A percentile compares a stretch with the other conserved stretches of the same genome.
Evolutionary conservation across 2,329 filamentous ascomycete species (phyloP).

Genomic region (Cylindrodendrum hubeiense): DNA sequence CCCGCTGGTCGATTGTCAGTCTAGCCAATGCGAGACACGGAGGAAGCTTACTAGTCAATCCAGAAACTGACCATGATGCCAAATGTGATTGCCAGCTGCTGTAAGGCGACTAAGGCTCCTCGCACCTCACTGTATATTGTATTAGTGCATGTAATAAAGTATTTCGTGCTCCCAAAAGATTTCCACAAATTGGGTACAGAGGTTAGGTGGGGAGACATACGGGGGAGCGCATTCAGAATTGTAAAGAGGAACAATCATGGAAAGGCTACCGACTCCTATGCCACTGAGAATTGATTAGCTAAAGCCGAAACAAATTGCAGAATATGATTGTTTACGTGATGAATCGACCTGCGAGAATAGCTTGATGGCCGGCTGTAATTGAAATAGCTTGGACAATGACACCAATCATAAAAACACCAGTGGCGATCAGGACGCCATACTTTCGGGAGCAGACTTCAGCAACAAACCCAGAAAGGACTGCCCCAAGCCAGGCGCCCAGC

Average conservation of each 20-base stretch:
- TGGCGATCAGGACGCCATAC: constrained; percentile 75
- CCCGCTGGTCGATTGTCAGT: constrained; percentile 51
- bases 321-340: constrained; percentile 63
- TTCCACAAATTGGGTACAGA: neutral
- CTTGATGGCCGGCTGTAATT: constrained; percentile 64
- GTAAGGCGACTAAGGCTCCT: constrained; percentile 59
- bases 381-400: constrained; percentile 77
- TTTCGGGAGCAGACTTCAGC: constrained; percentile 78
- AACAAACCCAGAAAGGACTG: constrained; percentile 77
- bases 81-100: constrained; percentile 69
- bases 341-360: constrained; percentile 79
- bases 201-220: constrained; percentile 29
- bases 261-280: constrained; percentile 77
- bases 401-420: constrained; percentile 76
- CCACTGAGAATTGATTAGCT: constrained; percentile 51
- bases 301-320: neutral
- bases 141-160: constrained; percentile 1
- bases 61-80: constrained; percentile 76
- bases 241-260: constrained; percentile 74
- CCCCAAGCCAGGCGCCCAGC: constrained; percentile 82
- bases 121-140: constrained; percentile 47
- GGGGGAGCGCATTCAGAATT: constrained; percentile 61
- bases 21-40: neutral
- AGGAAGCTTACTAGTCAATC: constrained; percentile 64
- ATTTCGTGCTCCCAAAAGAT: neutral